Percentiles rank a stretch among this genome's conserved stretches.
phyloP scores from a whole-genome alignment of 306 rosid genomes.

The Vigna trinervia region DNA sequence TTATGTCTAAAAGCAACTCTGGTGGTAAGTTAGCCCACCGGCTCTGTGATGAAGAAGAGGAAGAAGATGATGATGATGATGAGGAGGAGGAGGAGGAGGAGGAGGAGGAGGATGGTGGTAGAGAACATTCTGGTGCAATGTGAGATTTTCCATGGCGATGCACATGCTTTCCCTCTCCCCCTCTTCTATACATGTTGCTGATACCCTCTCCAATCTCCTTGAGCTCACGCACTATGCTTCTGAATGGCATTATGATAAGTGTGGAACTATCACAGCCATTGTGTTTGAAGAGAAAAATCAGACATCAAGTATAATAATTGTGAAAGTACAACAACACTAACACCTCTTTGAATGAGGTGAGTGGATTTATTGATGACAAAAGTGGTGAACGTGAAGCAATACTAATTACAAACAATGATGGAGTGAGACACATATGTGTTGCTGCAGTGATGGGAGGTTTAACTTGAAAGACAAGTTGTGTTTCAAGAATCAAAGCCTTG shows the following conservation, averaged over 20 bases:
- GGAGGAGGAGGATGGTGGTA: not conserved
- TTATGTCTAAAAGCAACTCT: slow-evolving; percentile 84
- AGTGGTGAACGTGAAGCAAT: not conserved
- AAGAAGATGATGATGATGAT: not conserved
- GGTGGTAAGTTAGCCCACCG: slow-evolving; percentile 83
- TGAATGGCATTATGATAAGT: slow-evolving; percentile 62
- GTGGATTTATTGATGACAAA: slow-evolving; percentile 27
- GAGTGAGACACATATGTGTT: slow-evolving; percentile 10
- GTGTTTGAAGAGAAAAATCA: slow-evolving; percentile 23
- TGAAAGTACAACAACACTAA: not conserved
- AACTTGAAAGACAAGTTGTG: slow-evolving; percentile 21
- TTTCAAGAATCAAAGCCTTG: slow-evolving; percentile 31
- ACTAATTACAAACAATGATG: slow-evolving; percentile 21
- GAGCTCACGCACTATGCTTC: slow-evolving; percentile 60
- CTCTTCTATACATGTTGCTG: slow-evolving; percentile 62
- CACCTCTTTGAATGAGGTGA: slow-evolving; percentile 18
- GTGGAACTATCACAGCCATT: slow-evolving; percentile 36
- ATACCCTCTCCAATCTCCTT: slow-evolving; percentile 65
- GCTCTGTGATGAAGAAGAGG: slow-evolving; percentile 45
- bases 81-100: not conserved
- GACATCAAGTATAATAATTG: not conserved
- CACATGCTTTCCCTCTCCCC: slow-evolving; percentile 47
- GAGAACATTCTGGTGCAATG: slow-evolving; percentile 76
- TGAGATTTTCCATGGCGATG: slow-evolving; percentile 74
- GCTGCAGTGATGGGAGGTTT: not conserved